Percentiles rank a stretch among this genome's conserved stretches.
These are phyloP conservation scores for Talaromyces sp. DNA, from an alignment of 2,329 filamentous ascomycete genomes.

Conservation along the genomic window DNA sequence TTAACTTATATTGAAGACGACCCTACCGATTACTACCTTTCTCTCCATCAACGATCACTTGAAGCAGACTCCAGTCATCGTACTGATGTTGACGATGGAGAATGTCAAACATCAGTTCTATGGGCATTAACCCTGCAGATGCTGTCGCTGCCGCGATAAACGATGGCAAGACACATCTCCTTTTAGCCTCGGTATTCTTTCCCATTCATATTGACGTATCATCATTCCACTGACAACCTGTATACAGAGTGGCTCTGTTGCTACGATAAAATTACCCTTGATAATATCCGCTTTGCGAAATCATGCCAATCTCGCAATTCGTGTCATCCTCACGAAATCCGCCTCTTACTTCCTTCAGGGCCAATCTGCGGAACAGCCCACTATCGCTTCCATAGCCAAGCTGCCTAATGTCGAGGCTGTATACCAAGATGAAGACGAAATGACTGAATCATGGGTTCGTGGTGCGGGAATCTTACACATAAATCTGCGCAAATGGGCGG, in stretches of 20 bases:
- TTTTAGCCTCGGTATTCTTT: slow-evolving; percentile 12
- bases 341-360: slow-evolving; percentile 73
- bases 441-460: slow-evolving; percentile 69
- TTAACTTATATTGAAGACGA: not conserved
- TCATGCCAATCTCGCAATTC: slow-evolving; percentile 64
- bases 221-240: not conserved
- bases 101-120: slow-evolving; percentile 3
- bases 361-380: slow-evolving; percentile 73
- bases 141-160: slow-evolving; percentile 9
- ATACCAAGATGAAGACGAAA: slow-evolving; percentile 83
- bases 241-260: slow-evolving; percentile 62
- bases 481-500: slow-evolving; percentile 76
- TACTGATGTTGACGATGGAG: not conserved
- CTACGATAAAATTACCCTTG: slow-evolving; percentile 75
- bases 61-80: not conserved
- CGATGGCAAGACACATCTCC: slow-evolving; percentile 13
- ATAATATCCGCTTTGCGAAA: slow-evolving; percentile 54
- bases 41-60: not conserved
- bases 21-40: not conserved
- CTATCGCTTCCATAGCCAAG: slow-evolving; percentile 54
- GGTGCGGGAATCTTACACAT: slow-evolving; percentile 85
- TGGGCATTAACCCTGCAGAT: slow-evolving; percentile 6
- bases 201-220: not conserved
- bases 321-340: slow-evolving; percentile 74
- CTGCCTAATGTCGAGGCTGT: slow-evolving; percentile 74